Evolutionary conservation across 2,329 filamentous ascomycete species (phyloP).

Genomic region (Emergomyces orientalis): DNA sequence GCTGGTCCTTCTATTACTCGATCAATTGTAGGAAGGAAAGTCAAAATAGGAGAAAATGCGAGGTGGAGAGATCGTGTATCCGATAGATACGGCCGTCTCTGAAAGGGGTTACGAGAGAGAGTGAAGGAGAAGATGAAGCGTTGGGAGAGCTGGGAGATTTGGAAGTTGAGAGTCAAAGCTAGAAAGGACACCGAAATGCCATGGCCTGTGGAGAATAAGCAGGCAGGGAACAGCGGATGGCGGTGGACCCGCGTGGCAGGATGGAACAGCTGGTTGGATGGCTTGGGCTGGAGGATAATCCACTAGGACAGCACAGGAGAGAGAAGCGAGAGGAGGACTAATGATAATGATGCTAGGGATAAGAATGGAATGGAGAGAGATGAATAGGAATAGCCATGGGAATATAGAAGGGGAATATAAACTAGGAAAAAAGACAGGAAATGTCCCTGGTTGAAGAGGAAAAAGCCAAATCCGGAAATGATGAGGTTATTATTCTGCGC

Average conservation of each 20-base stretch:
- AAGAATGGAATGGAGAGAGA: neutral
- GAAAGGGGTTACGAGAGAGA: too few species aligned
- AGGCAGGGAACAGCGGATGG: neutral
- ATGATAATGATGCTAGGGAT: neutral
- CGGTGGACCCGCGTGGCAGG: neutral
- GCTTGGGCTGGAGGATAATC: neutral
- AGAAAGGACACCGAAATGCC: neutral
- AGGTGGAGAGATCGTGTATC: too few species aligned
- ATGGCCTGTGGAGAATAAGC: neutral
- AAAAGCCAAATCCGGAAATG: neutral
- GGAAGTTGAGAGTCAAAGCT: neutral
- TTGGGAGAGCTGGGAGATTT: too few species aligned
- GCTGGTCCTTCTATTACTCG: neutral
- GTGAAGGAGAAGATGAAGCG: neutral
- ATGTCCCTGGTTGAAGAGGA: neutral
- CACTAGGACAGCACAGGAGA: neutral
- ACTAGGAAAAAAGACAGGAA: neutral
- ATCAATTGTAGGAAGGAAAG: neutral
- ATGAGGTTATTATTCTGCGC: neutral
- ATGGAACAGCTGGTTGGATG: neutral
- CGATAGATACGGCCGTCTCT: too few species aligned
- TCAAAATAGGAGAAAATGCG: neutral
- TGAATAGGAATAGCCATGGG: neutral
- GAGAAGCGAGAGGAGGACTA: neutral
- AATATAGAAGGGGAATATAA: neutral